Base-by-base conservation (phyloP, 139 green algal genomes). In the Microglena sp. region DNA sequence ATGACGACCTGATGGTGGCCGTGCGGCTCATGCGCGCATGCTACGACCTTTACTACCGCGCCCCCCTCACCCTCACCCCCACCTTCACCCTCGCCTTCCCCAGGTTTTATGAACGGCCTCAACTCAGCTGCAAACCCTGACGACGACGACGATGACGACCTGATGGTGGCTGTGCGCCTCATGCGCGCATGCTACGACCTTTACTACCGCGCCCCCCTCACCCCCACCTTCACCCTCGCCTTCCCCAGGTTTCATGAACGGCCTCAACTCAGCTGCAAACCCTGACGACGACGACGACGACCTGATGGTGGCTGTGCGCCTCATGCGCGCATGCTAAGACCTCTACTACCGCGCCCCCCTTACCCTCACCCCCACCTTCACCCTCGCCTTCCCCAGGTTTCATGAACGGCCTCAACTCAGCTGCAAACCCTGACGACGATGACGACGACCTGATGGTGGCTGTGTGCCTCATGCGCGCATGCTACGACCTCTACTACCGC, bases 321-420 rank as follows among this genome's bases (percentile, higher is more conserved):
- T 95, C 18, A 84, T 84, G 71, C 59, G 46, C 27, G 87, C 80
- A 2, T 95, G 89, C 76, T 91, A 91, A 68, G 75, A 89, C 68
- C 71, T 92, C 55, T 93, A 93, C 65, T 64, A 74, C 15, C 45
- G 53, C 15, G 15, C 61, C 0, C 27, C 72, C n/a, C n/a, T n/a
- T n/a, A n/a, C n/a, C n/a, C n/a, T n/a, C n/a, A n/a, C n/a, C n/a
- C n/a, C n/a, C n/a, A n/a, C n/a, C n/a, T n/a, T n/a, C n/a, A n/a
- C n/a, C n/a, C n/a, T n/a, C n/a, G n/a, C 28, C 28, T 36, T 21
- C 29, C 55, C 5, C 67, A 82, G 75, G 75, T n/a, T 63, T 76
- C 43, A 65, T 80, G 67, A 60, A 84, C 60, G 66, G 72, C 43
- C 26, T 81, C 28, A 68, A 56, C 64, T 77, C 67, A n/a, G 33